phyloP scores from a whole-genome alignment of 2,329 filamentous ascomycete genomes.

The Colletotrichum sp. region DNA sequence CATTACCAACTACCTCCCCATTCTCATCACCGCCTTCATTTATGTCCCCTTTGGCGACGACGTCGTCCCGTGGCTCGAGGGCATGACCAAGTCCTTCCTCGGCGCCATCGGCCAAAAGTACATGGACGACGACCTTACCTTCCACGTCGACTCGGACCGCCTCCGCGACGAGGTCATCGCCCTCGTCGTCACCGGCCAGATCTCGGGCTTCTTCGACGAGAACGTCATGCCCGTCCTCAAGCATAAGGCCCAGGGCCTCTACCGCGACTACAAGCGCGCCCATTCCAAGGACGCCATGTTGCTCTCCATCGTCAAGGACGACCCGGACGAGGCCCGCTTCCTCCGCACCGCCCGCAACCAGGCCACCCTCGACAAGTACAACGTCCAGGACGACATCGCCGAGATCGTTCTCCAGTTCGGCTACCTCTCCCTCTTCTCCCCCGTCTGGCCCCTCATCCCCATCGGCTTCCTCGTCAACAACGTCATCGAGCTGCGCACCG shows the following conservation, averaged over 20 bases:
- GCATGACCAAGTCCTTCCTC: conserved; percentile 58
- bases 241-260: conserved; percentile 58
- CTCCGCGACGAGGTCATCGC: conserved; percentile 78
- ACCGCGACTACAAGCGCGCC: conserved; percentile 38
- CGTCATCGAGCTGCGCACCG: conserved; percentile 78
- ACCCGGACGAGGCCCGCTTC: conserved; percentile 67
- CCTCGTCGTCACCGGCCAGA: conserved; percentile 74
- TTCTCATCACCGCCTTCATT: conserved; percentile 78
- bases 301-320: conserved; percentile 56
- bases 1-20: conserved; percentile 79
- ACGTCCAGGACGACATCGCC: conserved; percentile 74
- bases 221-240: conserved; percentile 73
- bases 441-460: conserved; percentile 77
- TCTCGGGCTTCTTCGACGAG: conserved; percentile 75
- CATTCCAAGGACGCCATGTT: conserved; percentile 47
- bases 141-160: conserved; percentile 69
- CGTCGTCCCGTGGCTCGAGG: conserved; percentile 71
- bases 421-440: conserved; percentile 74
- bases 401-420: conserved; percentile 79
- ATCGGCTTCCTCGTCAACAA: conserved; percentile 78
- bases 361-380: conserved; percentile 70
- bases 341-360: conserved; percentile 69
- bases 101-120: conserved; percentile 52
- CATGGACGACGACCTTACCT: conserved; percentile 50
- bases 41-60: conserved; percentile 76